Conservation (phyloP, 108 stramenopile species). For the Nannochloropsis gaditana region DNA sequence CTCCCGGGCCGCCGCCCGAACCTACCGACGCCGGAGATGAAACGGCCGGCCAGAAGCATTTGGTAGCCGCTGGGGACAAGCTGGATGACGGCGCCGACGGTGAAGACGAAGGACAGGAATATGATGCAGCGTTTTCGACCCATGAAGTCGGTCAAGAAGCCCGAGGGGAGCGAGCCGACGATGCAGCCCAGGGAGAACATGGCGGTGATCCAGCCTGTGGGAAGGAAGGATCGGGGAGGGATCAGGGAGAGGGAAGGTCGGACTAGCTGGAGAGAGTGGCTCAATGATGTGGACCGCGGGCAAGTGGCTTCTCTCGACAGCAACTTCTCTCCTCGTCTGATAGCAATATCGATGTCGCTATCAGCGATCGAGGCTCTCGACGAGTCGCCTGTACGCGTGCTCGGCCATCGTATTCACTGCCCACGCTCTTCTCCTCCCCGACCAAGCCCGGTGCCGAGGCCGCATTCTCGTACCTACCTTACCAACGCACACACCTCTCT, state of each 20-base stretch:
- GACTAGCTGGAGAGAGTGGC: neutral
- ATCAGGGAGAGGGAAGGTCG: neutral
- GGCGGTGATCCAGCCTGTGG: conserved; percentile 27
- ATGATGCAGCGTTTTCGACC: conserved; percentile 7
- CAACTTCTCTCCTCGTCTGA: no score
- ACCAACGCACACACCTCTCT: neutral
- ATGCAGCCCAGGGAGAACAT: conserved; percentile 20
- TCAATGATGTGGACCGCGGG: no score
- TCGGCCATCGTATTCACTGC: conserved; percentile 38
- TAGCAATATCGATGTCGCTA: no score
- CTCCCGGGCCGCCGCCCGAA: neutral
- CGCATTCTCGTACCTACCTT: neutral
- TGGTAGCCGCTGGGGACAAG: neutral
- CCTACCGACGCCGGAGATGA: neutral
- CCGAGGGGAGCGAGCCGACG: conserved; percentile 12
- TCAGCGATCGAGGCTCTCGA: no score
- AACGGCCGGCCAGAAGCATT: conserved; percentile 1
- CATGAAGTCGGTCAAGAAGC: neutral
- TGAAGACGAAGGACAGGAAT: conserved; percentile 21
- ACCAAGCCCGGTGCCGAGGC: no score
- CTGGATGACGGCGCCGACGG: conserved; percentile 21
- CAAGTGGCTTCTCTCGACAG: no score
- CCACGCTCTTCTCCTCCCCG: neutral
- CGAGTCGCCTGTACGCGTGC: conserved; percentile 44
- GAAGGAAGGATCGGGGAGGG: neutral